Conservation (phyloP, 768 basidiomycete genomes). For the Russula abietina region DNA sequence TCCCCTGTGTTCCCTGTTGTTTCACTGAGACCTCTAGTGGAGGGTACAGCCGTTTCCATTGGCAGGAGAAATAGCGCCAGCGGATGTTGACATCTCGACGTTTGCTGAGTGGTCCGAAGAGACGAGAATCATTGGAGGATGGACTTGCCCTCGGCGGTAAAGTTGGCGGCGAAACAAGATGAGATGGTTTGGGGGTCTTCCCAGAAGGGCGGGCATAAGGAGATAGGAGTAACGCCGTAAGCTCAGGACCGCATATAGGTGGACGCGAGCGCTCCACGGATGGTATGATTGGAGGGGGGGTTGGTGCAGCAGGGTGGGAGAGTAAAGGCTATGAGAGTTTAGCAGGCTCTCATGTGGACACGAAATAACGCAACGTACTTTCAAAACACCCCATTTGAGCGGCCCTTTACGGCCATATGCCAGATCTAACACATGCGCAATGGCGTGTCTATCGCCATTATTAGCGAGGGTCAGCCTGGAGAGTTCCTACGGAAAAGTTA, state of each 20-base stretch:
- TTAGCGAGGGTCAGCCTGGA: slow-evolving; percentile 51
- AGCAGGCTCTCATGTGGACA: slow-evolving; percentile 1
- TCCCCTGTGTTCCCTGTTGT: slow-evolving; percentile 16
- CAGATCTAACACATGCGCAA: slow-evolving; percentile 52
- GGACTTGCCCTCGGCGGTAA: slow-evolving; percentile 55
- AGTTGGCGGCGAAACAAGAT: slow-evolving; percentile 45
- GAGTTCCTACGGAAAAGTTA: slow-evolving; percentile 41
- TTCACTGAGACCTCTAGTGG: slow-evolving; percentile 50
- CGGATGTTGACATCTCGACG: slow-evolving; percentile 69
- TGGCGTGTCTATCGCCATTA: slow-evolving; percentile 42
- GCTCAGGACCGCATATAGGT: slow-evolving; percentile 58
- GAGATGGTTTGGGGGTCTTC: slow-evolving; percentile 38
- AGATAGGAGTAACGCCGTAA: slow-evolving; percentile 57
- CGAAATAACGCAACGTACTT: slow-evolving; percentile 39
- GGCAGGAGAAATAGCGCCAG: slow-evolving; percentile 54
- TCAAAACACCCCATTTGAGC: slow-evolving; percentile 59
- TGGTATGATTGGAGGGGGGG: slow-evolving; percentile 46
- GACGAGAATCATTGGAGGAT: slow-evolving; percentile 48
- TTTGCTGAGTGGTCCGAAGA: slow-evolving; percentile 64
- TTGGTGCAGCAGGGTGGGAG: slow-evolving; percentile 38
- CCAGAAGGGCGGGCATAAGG: slow-evolving; percentile 38
- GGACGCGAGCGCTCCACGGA: slow-evolving; percentile 50
- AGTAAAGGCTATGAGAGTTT: slow-evolving; percentile 46
- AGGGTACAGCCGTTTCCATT: slow-evolving; percentile 50
- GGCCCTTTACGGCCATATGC: slow-evolving; percentile 76